Evolutionary conservation across 306 rosid species (phyloP).

Genomic region (Vigna nakashimae): DNA sequence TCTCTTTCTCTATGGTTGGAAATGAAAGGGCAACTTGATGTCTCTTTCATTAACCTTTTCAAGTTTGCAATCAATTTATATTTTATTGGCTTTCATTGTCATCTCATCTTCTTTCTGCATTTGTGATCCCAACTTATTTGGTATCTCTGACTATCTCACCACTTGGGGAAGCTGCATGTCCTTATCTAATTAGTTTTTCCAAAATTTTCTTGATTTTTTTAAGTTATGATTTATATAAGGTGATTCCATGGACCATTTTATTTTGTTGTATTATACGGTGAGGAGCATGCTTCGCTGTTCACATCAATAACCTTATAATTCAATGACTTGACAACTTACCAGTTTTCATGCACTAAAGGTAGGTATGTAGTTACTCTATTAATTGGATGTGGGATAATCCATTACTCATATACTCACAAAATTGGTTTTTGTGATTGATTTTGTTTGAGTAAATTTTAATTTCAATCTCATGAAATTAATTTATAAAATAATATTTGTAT

Average conservation of each 20-base stretch:
- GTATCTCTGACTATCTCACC: conserved; percentile 8
- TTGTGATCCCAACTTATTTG: conserved; percentile 25
- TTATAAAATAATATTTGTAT: fast-evolving
- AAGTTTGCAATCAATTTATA: conserved; percentile 11
- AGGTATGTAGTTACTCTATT: neutral
- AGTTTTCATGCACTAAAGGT: neutral
- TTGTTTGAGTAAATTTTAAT: too few species aligned
- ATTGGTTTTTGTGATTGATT: too few species aligned
- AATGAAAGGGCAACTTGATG: neutral
- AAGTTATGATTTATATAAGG: neutral
- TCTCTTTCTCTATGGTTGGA: neutral
- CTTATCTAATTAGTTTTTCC: neutral
- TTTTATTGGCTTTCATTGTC: conserved; percentile 4
- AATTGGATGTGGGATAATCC: too few species aligned
- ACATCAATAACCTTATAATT: conserved; percentile 33
- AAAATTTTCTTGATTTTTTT: neutral
- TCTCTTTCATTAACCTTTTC: conserved; percentile 20
- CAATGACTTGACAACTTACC: neutral
- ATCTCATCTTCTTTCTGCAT: neutral
- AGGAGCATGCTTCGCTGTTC: conserved; percentile 32
- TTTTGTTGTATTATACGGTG: conserved; percentile 31
- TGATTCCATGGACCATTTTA: conserved; percentile 37
- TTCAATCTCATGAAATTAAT: too few species aligned
- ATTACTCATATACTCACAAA: too few species aligned
- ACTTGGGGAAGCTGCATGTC: conserved; percentile 1